These are phyloP conservation scores for Alternaria sp. DNA, from an alignment of 2,329 filamentous ascomycete species.

Conservation along the genomic window DNA sequence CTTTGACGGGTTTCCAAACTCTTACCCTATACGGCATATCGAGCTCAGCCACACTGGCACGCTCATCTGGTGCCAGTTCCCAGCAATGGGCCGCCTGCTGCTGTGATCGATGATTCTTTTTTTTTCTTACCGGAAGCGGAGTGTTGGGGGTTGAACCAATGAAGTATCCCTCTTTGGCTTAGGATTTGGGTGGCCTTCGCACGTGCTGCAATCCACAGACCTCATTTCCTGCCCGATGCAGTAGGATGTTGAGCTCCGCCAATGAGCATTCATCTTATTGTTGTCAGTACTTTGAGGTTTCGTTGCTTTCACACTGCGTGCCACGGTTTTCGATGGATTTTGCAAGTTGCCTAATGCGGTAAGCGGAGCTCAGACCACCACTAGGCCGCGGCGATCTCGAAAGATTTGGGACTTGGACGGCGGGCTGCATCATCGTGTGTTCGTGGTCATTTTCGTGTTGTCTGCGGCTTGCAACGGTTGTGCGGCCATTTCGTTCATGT, in stretches of 20 bases:
- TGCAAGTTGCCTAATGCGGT: not conserved
- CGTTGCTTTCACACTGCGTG: not conserved
- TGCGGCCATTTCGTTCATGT: slow-evolving; percentile 32
- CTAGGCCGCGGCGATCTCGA: not conserved
- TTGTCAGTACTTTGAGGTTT: not conserved
- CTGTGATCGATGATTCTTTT: not conserved
- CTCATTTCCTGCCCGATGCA: not conserved
- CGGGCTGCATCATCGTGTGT: not conserved
- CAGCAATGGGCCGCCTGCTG: slow-evolving; percentile 5
- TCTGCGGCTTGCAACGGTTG: not conserved
- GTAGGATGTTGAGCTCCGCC: not conserved
- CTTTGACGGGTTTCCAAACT: not conserved
- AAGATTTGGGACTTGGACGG: slow-evolving; percentile 13
- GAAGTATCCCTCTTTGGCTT: not conserved
- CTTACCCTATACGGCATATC: not conserved
- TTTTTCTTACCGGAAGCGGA: not conserved
- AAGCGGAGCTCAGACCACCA: slow-evolving; percentile 15
- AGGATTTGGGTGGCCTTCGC: not conserved
- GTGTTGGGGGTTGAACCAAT: not conserved
- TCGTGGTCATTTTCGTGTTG: not conserved
- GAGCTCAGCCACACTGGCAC: not conserved
- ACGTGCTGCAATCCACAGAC: not conserved
- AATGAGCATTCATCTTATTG: not conserved
- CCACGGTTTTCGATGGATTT: not conserved
- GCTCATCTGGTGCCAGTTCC: not conserved